Evolutionary conservation across 73 alveolate genomes (phyloP).

Genomic region (Vitrella brassicaformis): DNA sequence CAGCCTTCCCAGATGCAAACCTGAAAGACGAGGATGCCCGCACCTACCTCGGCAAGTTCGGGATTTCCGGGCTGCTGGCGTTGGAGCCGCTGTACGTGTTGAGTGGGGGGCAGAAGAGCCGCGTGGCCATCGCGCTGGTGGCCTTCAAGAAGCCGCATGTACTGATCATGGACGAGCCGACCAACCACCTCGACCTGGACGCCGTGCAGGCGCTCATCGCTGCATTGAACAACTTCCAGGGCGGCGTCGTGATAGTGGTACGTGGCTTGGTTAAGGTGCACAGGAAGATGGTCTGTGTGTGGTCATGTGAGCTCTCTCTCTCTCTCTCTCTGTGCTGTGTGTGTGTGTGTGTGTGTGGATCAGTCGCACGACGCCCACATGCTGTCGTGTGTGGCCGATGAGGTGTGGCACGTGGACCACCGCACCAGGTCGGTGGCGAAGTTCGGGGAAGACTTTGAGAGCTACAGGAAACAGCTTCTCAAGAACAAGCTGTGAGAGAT

Average conservation of each 20-base stretch:
- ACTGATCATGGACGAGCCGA: constrained; percentile 95
- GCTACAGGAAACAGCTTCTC: neutral
- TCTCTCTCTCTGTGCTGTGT: no score
- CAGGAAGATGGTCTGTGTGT: no score
- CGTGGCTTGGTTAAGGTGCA: no score
- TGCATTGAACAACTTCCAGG: constrained; percentile 85
- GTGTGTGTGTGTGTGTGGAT: no score
- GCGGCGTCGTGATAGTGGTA: constrained; percentile 92
- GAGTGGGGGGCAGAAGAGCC: constrained; percentile 94
- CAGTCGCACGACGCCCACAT: constrained; percentile 94
- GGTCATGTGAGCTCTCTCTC: no score
- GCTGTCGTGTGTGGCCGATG: constrained; percentile 83
- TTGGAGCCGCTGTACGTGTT: constrained; percentile 85
- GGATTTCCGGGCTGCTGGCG: constrained; percentile 5
- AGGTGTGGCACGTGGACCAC: constrained; percentile 8
- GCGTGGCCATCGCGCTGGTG: constrained; percentile 94
- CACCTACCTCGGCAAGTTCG: neutral
- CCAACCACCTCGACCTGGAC: constrained; percentile 95
- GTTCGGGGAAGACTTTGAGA: neutral
- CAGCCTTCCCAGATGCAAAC: neutral
- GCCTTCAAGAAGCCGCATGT: constrained; percentile 92
- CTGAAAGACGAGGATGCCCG: neutral
- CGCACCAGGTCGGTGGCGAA: neutral
- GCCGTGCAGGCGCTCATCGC: constrained; percentile 94
- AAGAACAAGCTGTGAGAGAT: no score